Conservation (phyloP, 352 stramenopile species). For the Pseudoperonospora humuli region DNA sequence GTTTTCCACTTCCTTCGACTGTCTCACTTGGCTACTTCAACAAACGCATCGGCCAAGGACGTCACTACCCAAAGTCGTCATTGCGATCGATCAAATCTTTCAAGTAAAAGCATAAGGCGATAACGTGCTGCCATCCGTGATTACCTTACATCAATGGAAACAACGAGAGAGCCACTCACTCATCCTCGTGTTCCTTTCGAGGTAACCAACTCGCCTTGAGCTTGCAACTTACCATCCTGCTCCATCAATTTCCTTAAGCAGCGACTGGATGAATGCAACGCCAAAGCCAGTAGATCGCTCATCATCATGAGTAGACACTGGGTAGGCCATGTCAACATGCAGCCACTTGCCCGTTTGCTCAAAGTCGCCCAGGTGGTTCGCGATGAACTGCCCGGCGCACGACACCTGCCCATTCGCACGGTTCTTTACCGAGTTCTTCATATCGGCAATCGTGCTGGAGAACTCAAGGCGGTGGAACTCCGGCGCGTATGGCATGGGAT, state of each 20-base stretch:
- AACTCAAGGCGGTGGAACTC: conserved; percentile 92
- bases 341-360: conserved; percentile 86
- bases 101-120: too few species aligned
- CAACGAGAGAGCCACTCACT: too few species aligned
- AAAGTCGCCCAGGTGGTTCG: conserved; percentile 85
- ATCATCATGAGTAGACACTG: conserved; percentile 60
- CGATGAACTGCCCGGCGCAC: conserved; percentile 94
- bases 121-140: too few species aligned
- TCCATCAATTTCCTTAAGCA: conserved; percentile 49
- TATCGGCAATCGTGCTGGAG: conserved; percentile 89
- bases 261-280: conserved; percentile 82
- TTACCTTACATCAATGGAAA: too few species aligned
- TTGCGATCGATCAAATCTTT: too few species aligned
- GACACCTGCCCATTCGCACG: conserved; percentile 87
- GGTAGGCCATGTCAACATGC: conserved; percentile 94
- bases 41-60: too few species aligned
- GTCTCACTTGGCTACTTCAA: too few species aligned
- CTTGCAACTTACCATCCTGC: conserved; percentile 33
- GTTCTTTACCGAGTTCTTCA: conserved; percentile 97
- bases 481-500: conserved; percentile 89
- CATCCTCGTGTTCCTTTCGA: too few species aligned
- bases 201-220: too few species aligned
- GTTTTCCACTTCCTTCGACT: too few species aligned
- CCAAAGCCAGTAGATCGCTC: conserved; percentile 90
- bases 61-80: too few species aligned